Percentiles rank a stretch among this genome's conserved stretches.
Conservation (phyloP, 768 basidiomycete genomes). For the Mycena olivaceomarginata region DNA sequence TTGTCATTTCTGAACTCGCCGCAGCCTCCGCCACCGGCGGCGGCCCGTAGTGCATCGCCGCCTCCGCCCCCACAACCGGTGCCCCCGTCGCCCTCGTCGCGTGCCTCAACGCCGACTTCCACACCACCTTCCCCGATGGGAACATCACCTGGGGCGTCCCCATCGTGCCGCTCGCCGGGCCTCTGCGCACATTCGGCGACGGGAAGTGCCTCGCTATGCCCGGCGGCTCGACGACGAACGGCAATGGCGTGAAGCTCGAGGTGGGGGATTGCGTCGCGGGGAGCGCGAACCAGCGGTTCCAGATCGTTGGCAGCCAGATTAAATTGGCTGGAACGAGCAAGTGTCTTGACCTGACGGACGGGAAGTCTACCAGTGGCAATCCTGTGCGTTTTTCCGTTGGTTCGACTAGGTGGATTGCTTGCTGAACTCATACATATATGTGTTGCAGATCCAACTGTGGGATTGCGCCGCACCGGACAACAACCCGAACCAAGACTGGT, state of each 20-base stretch:
- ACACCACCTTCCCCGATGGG: neutral
- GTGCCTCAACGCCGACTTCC: neutral
- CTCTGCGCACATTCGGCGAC: neutral
- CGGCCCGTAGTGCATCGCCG: neutral
- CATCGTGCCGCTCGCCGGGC: neutral
- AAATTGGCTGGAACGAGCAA: neutral
- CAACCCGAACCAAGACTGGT: neutral
- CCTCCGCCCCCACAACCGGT: neutral
- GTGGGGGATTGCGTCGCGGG: neutral
- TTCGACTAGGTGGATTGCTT: neutral
- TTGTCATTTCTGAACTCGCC: neutral
- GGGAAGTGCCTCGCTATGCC: neutral
- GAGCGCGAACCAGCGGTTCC: neutral
- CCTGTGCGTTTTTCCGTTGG: neutral
- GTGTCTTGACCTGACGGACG: neutral
- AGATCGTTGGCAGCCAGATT: neutral
- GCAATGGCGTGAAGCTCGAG: neutral
- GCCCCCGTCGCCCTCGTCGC: neutral
- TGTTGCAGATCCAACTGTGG: neutral
- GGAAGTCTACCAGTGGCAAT: neutral
- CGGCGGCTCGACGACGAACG: neutral
- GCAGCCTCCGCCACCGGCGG: neutral
- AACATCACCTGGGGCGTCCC: slow-evolving; percentile 1
- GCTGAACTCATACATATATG: neutral
- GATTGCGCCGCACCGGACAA: neutral